A percentile compares a stretch with the other conserved stretches of the same genome.
Conservation (phyloP, 495 filamentous ascomycete species). For the Penicillium alfredii region DNA sequence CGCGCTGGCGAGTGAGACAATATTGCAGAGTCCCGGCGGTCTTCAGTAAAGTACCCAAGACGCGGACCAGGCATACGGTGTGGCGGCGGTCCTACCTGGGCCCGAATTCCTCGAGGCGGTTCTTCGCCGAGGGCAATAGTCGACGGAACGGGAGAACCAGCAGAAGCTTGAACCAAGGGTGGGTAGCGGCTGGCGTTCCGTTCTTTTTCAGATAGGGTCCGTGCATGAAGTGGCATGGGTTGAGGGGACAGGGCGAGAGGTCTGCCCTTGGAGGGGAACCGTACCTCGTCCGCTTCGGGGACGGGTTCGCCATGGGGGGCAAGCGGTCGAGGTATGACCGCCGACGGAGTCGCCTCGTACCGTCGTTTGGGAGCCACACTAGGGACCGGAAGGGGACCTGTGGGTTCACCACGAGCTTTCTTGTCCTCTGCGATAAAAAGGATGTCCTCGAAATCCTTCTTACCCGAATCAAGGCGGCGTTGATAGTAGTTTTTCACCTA, state of each 20-base stretch:
- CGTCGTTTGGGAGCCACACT: conserved; percentile 55
- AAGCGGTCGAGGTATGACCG: conserved; percentile 52
- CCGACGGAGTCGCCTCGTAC: conserved; percentile 49
- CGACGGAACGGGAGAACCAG: conserved; percentile 25
- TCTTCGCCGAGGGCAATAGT: conserved; percentile 30
- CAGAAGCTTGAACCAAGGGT: conserved; percentile 41
- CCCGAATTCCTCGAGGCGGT: conserved; percentile 23
- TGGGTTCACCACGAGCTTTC: conserved; percentile 61
- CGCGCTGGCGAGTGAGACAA: conserved; percentile 24
- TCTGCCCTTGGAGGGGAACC: conserved; percentile 41
- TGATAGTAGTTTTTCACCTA: conserved; percentile 92
- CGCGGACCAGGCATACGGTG: conserved; percentile 35
- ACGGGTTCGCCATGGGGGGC: conserved; percentile 52
- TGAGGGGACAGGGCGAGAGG: conserved; percentile 29
- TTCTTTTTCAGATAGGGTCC: conserved; percentile 31
- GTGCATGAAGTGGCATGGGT: conserved; percentile 27
- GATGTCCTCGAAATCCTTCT: conserved; percentile 61
- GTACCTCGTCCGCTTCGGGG: conserved; percentile 49
- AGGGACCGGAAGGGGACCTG: conserved; percentile 58
- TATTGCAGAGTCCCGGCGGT: conserved; percentile 37
- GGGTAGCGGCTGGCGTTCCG: conserved; percentile 34
- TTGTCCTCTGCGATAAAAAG: conserved; percentile 66
- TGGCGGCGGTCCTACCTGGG: conserved; percentile 20
- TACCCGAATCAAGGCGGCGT: conserved; percentile 64
- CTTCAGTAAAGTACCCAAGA: conserved; percentile 40